These are phyloP conservation scores for Primulina eburnea DNA, from an alignment of 257 asterid species.

Conservation along the genomic window DNA sequence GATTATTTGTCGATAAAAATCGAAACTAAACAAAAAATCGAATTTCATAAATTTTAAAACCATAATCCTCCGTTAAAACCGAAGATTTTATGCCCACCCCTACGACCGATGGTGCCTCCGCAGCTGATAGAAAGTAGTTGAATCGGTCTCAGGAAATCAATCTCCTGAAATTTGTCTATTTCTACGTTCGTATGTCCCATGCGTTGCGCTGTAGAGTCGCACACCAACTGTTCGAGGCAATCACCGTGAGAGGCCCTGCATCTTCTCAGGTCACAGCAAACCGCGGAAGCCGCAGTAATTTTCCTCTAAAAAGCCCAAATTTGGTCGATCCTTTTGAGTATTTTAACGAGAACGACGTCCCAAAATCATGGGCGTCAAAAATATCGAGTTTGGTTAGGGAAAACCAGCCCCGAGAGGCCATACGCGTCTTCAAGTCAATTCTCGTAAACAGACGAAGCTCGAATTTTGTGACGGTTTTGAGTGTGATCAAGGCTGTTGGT, in stretches of 20 bases:
- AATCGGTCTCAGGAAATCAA: neutral
- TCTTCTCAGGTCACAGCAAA: conserved; percentile 20
- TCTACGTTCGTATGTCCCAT: conserved; percentile 25
- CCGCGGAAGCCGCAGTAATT: conserved; percentile 19
- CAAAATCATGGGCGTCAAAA: conserved; percentile 51
- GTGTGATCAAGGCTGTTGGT: conserved; percentile 45
- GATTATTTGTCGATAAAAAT: no score
- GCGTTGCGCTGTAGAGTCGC: conserved; percentile 35
- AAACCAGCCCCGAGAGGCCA: conserved; percentile 54
- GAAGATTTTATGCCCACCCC: no score
- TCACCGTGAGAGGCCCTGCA: conserved; percentile 38
- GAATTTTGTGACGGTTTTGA: conserved; percentile 54
- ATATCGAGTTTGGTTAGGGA: conserved; percentile 52
- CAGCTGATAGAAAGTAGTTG: neutral
- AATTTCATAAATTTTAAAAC: no score
- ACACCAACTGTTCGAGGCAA: conserved; percentile 53
- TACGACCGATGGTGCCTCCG: neutral
- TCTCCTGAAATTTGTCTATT: neutral
- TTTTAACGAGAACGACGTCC: conserved; percentile 37
- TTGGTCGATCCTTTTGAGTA: conserved; percentile 32
- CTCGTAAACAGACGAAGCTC: conserved; percentile 42
- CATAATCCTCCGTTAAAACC: no score
- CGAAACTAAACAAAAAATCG: no score
- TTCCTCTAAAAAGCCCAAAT: conserved; percentile 20
- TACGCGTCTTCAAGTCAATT: conserved; percentile 63